These are phyloP conservation scores for Colletotrichum falcatum DNA, from an alignment of 2,329 filamentous ascomycete genomes.

Conservation along the genomic window DNA sequence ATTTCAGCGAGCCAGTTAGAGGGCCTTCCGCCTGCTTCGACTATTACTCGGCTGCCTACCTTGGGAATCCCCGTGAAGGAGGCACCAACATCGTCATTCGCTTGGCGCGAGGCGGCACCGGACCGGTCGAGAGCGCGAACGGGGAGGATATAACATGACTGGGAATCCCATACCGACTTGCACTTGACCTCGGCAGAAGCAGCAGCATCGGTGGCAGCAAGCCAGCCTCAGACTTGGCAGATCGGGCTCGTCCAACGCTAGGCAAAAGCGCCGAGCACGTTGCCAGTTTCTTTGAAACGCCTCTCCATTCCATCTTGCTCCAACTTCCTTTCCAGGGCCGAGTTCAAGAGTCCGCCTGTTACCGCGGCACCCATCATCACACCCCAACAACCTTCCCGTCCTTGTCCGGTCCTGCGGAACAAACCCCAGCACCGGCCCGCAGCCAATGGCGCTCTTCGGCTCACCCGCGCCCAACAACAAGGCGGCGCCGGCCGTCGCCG, in stretches of 20 bases:
- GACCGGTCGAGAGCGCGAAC: background rate
- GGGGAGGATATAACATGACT: slow-evolving; percentile 28
- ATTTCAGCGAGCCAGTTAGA: slow-evolving; percentile 40
- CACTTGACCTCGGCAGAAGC: background rate
- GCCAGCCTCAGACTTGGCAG: background rate
- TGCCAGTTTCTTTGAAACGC: background rate
- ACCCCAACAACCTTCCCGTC: too few species aligned
- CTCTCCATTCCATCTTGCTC: background rate
- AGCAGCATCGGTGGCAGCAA: slow-evolving; percentile 1
- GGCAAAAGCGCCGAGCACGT: background rate
- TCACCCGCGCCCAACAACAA: slow-evolving; percentile 15
- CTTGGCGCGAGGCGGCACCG: slow-evolving; percentile 17
- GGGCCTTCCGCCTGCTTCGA: background rate
- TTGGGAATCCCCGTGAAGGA: slow-evolving; percentile 2
- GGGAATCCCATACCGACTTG: slow-evolving; percentile 10
- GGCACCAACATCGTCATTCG: slow-evolving; percentile 20
- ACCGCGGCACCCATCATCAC: background rate
- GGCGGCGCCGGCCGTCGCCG: slow-evolving; percentile 10
- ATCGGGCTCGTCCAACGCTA: background rate
- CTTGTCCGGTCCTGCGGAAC: background rate
- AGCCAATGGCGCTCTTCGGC: slow-evolving; percentile 21
- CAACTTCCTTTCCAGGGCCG: background rate
- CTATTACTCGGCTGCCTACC: slow-evolving; percentile 9
- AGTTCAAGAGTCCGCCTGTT: background rate
- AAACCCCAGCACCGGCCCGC: background rate